A percentile compares a stretch with the other conserved stretches of the same genome.
phyloP scores from a whole-genome alignment of 371 early-diverging fungal genomes.

The Mucor lusitanicus region DNA sequence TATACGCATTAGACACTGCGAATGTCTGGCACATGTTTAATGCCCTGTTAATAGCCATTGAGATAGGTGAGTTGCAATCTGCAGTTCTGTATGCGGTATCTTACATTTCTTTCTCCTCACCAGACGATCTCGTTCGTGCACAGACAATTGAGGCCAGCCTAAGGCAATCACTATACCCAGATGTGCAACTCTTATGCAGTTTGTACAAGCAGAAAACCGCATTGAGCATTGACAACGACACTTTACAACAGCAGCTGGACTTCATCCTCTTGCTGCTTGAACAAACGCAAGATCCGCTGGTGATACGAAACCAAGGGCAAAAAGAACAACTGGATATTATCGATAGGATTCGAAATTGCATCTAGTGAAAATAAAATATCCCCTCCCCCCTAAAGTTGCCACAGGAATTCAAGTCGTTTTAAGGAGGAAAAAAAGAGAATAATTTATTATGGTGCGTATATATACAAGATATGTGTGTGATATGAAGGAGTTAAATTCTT shows the following conservation, averaged over 20 bases:
- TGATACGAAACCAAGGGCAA: constrained; percentile 8
- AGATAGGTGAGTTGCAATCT: constrained; percentile 21
- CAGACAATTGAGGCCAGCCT: constrained; percentile 7
- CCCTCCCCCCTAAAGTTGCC: background rate
- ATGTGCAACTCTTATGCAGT: constrained; percentile 14
- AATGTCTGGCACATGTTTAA: constrained; percentile 20
- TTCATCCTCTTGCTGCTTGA: constrained; percentile 6
- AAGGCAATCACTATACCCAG: constrained; percentile 7
- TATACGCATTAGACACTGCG: constrained; percentile 8
- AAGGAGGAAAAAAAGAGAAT: background rate
- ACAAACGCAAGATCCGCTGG: constrained; percentile 7
- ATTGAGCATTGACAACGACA: background rate
- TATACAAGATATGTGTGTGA: background rate
- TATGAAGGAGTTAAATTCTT: constrained; percentile 10
- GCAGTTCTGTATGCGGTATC: background rate
- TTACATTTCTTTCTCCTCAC: background rate
- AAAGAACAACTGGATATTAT: constrained; percentile 7
- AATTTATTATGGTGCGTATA: background rate
- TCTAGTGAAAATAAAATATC: background rate
- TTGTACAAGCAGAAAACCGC: constrained; percentile 5
- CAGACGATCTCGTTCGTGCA: constrained; percentile 35
- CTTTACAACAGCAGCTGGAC: background rate
- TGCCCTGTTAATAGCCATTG: constrained; percentile 26
- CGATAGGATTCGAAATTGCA: constrained; percentile 6
- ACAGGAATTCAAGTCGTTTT: background rate